Percentiles rank a stretch among this genome's conserved stretches.
These are phyloP conservation scores for Starmera caribaea DNA, from an alignment of 805 yeast species.

Conservation along the genomic window DNA sequence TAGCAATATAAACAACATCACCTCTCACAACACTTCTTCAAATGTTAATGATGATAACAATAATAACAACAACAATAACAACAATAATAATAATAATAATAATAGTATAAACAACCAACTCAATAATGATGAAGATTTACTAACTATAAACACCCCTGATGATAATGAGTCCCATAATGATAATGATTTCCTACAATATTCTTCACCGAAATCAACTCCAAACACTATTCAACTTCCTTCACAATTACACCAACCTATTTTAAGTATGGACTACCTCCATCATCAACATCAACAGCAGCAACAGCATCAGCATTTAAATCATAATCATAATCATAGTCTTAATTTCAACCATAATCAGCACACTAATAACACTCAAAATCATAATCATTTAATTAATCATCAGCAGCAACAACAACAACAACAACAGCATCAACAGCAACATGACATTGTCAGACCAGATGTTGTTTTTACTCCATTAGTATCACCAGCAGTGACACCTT, in stretches of 20 bases:
- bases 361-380: neutral
- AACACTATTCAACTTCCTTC: no score
- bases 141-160: neutral
- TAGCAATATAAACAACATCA: no score
- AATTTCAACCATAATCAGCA: neutral
- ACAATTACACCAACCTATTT: no score
- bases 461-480: conserved; percentile 66
- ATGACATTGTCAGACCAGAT: conserved; percentile 35
- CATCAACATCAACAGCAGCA: conserved; percentile 1
- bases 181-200: neutral
- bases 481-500: conserved; percentile 68
- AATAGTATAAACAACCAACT: no score
- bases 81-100: conserved; percentile 4
- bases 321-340: no score
- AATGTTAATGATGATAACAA: neutral
- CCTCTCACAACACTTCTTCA: neutral
- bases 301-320: neutral
- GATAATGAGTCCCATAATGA: conserved; percentile 7
- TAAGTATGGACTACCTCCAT: no score
- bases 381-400: no score
- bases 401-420: neutral
- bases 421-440: neutral
- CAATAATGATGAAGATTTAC: no score
- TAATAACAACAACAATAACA: conserved; percentile 2
- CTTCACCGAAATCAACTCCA: neutral